A percentile compares a stretch with the other conserved stretches of the same genome.
Evolutionary conservation across 352 stramenopile genomes (phyloP).

Genomic region (Pythium rhizo-oryzae): DNA sequence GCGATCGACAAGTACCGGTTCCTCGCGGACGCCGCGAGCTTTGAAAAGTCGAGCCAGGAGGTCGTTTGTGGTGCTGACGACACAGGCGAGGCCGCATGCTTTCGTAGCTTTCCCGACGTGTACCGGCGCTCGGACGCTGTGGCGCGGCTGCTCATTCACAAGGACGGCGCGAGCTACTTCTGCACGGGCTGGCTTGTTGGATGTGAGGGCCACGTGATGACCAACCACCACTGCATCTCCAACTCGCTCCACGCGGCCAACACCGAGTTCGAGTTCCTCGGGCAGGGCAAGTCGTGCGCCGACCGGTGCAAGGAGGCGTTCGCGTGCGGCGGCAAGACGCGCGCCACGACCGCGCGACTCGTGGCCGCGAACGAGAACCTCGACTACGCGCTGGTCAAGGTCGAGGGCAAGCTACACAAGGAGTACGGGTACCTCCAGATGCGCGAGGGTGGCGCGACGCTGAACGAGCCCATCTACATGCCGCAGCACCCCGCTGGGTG

Average conservation of each 20-base stretch:
- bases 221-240: slow-evolving; percentile 58
- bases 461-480: slow-evolving; percentile 70
- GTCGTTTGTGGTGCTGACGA: slow-evolving; percentile 66
- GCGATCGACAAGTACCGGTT: slow-evolving; percentile 6
- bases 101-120: slow-evolving; percentile 20
- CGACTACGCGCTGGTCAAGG: slow-evolving; percentile 25
- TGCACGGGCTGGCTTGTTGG: slow-evolving; percentile 61
- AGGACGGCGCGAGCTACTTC: slow-evolving; percentile 42
- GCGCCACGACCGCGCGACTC: slow-evolving; percentile 29
- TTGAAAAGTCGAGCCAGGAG: slow-evolving; percentile 27
- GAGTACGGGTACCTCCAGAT: slow-evolving; percentile 58
- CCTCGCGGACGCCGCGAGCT: slow-evolving; percentile 5
- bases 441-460: slow-evolving; percentile 39
- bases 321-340: neutral
- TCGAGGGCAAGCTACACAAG: slow-evolving; percentile 38
- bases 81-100: slow-evolving; percentile 61
- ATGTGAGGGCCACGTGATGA: slow-evolving; percentile 57
- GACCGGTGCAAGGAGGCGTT: slow-evolving; percentile 2
- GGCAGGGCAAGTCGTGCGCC: slow-evolving; percentile 32
- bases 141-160: slow-evolving; percentile 51
- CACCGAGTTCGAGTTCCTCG: slow-evolving; percentile 51
- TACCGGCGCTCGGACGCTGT: slow-evolving; percentile 37
- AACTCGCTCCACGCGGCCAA: slow-evolving; percentile 31
- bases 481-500: slow-evolving; percentile 61
- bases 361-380: slow-evolving; percentile 7